Base-by-base conservation (phyloP, 768 basidiomycete genomes). In the Xerocomellus dryophilus region DNA sequence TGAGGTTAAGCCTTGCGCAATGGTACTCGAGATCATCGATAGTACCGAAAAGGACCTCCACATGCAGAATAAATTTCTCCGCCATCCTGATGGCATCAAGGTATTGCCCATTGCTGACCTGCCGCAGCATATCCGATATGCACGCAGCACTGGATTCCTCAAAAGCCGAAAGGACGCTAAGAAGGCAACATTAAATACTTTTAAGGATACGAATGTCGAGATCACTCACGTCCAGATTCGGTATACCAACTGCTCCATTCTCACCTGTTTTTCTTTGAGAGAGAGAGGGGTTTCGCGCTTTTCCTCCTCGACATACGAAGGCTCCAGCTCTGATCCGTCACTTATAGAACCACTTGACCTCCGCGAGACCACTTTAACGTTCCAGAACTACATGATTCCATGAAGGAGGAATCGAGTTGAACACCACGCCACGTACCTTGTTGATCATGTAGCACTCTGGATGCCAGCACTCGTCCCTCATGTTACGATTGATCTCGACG, bases 401-500 rank as follows among this genome's bases (percentile, higher is more conserved):
- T 69, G 27, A 66, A 43, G 38, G 47, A 43, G 14, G 9, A 27
- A 54, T 43, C 29, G 29, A 38, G 29, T n/a, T 20, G 8, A 44
- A 52, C 47, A 17, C 41, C 27, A 39, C 7, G 40, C 10, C 1
- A 58, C 81, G 52, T 58, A 96, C 95, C 81, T 98, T 98, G 74
- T 98, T 96, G 61, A 99, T 98, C 96, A 98, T 98, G 72, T 98
- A 98, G 71, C 97, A 99, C 72, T 99, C 97, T 50, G 97, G 97
- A 79, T 99, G 97, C 96, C 97, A 99, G 67, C 96, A 98, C 75
- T 99, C 97, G 73, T 99, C 95, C 60, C 87, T 81, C 81, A 90
- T 92, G 73, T 98, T 98, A 56, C 97, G 83, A 66, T 99, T 98
- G 74, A 99, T 98, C 76, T 99, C 97, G 57, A 99, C 97, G 66